phyloP scores from a whole-genome alignment of 2,329 filamentous ascomycete species.

The Coleophoma eucalyptorum region DNA sequence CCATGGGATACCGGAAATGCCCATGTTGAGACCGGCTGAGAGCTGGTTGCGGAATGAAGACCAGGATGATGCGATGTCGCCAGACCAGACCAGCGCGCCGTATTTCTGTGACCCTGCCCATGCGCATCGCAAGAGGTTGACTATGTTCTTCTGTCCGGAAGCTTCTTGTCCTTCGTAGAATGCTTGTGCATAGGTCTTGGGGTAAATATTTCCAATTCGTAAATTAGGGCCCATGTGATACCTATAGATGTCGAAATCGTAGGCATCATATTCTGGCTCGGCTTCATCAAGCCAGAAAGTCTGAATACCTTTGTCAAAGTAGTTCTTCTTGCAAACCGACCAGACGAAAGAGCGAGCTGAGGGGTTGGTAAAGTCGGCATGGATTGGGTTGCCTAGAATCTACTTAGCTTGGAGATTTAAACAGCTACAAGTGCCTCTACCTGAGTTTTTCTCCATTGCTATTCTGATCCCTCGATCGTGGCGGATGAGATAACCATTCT shows the following conservation, averaged over 20 bases:
- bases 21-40: constrained; percentile 62
- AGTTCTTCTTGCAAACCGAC: constrained; percentile 54
- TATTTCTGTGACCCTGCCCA: constrained; percentile 60
- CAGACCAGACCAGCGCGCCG: constrained; percentile 63
- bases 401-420: too few relatives aligned
- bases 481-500: constrained; percentile 55
- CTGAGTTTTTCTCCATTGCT: constrained; percentile 45
- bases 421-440: too few relatives aligned
- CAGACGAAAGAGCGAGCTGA: constrained; percentile 55
- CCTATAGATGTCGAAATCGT: constrained; percentile 65
- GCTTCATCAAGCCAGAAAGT: constrained; percentile 69
- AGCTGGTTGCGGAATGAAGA: constrained; percentile 54
- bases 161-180: constrained; percentile 56
- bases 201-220: constrained; percentile 57
- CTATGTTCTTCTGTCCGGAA: constrained; percentile 50
- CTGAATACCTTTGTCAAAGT: constrained; percentile 57
- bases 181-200: constrained; percentile 50
- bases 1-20: constrained; percentile 59
- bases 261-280: constrained; percentile 60
- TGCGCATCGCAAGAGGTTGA: constrained; percentile 55
- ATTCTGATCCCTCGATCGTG: constrained; percentile 55
- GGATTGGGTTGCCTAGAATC: constrained; percentile 48
- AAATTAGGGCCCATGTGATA: constrained; percentile 52
- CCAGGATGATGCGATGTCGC: constrained; percentile 65
- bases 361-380: constrained; percentile 63